Conservation (phyloP, 306 rosid genomes). For the Mimosa bimucronata region DNA sequence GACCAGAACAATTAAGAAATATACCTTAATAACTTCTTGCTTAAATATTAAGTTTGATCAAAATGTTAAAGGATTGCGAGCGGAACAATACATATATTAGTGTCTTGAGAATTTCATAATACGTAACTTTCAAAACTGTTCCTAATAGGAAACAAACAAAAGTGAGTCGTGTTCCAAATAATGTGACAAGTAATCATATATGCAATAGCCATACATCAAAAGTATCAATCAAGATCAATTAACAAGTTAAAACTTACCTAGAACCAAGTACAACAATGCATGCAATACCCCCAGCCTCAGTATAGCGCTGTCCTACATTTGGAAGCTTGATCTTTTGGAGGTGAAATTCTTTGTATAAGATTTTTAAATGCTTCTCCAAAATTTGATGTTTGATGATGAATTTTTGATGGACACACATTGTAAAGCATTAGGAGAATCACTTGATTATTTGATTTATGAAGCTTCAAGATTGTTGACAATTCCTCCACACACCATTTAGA, state of each 20-base stretch:
- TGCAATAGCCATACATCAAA: no score
- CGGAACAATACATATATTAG: no score
- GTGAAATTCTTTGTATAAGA: neutral
- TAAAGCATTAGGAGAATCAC: neutral
- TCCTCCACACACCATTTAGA: conserved; percentile 38
- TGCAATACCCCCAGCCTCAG: neutral
- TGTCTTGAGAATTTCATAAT: no score
- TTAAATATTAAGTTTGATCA: no score
- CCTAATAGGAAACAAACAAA: no score
- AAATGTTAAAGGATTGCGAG: no score
- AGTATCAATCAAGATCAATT: no score
- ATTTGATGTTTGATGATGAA: neutral
- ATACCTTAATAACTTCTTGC: no score
- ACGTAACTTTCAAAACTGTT: no score
- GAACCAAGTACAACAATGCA: neutral
- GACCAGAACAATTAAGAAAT: no score
- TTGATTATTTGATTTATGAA: neutral
- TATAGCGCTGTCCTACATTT: neutral
- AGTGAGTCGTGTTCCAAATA: no score
- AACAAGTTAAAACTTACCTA: conserved; percentile 1
- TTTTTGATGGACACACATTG: conserved; percentile 7
- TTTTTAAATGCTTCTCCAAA: conserved; percentile 14
- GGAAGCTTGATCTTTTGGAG: neutral
- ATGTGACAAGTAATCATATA: no score
- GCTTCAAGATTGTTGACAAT: neutral